These are phyloP conservation scores for Calonectria henricotiae DNA, from an alignment of 2,329 filamentous ascomycete genomes.

Conservation along the genomic window DNA sequence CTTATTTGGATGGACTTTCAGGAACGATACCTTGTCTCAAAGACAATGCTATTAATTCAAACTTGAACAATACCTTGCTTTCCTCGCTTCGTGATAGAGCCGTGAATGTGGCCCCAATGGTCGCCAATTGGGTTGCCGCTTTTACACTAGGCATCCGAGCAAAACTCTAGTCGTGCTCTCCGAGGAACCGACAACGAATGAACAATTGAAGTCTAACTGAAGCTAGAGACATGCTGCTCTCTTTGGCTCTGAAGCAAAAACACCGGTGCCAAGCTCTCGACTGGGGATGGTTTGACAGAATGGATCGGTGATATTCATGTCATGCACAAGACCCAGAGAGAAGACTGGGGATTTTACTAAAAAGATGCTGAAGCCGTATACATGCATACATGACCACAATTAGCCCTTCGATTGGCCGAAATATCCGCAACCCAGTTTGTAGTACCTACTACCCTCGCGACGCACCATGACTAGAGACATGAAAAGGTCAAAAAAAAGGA, in stretches of 20 bases:
- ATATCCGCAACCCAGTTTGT: not conserved
- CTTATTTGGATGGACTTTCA: not conserved
- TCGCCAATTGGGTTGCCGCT: not conserved
- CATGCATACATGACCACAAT: not conserved
- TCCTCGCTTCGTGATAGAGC: too few relatives aligned
- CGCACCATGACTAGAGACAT: not conserved
- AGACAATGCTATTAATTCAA: conserved; percentile 26
- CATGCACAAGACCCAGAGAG: too few relatives aligned
- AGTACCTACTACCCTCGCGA: not conserved
- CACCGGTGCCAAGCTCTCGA: not conserved
- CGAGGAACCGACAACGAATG: not conserved
- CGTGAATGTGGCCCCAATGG: not conserved
- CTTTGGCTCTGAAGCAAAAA: not conserved
- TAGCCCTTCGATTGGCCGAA: not conserved
- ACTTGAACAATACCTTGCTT: not conserved
- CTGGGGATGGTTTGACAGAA: not conserved
- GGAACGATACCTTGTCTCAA: conserved; percentile 7
- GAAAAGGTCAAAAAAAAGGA: not conserved
- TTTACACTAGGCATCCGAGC: not conserved
- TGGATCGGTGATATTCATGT: too few relatives aligned
- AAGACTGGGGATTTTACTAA: too few relatives aligned
- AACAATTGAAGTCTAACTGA: not conserved
- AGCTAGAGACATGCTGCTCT: not conserved
- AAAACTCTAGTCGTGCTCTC: not conserved
- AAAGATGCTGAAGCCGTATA: too few relatives aligned